Evolutionary conservation across 306 rosid genomes (phyloP), one percentile per base, ranked within the genome.

Genomic region (Begonia loranthoides): DNA sequence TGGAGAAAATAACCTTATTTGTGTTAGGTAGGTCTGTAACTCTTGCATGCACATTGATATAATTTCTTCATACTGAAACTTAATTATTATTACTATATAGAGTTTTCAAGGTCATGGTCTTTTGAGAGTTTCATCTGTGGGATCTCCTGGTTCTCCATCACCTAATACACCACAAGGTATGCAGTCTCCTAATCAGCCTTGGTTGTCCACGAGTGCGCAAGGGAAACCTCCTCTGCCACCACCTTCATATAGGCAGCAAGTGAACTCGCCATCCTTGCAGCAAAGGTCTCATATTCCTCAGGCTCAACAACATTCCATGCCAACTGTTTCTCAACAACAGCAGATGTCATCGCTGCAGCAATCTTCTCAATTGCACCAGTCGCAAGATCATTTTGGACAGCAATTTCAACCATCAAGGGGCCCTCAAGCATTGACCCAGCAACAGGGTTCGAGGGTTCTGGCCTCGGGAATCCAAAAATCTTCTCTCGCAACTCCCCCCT

Each of bases 211-310:
- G 68, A 93, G 76, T 33, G 56, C 92, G 12, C 86, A 72, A 73
- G 99, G 95, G 60, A 86, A 82, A 77, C 99, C 99, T 64, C 99
- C 94, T 51, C 65, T 86, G 56, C 88, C 95, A 36, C 50, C 95
- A 53, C 64, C 87, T 17, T 58, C 90, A 9, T 82, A 68, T 69
- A 73, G 97, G 76, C 97, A 79, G 68, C 99, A 73, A 44, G 45
- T 77, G 63, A 76, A 69, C 66, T 61, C 92, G 11, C 74, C 64
- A 47, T 55, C 90, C 66, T 41, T 90, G 76, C 94, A 65, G 71
- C 95, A 78, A 64, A 73, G 92, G 67, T 50, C 94, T 3, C 94
- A 79, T 65, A 53, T 75, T 66, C 76, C 78, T 44, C 83, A 59
- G 38, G 93, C 69, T 55, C 86, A 73, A 48, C 90, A 66, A 39